These are phyloP conservation scores for Huntiella abstrusa DNA, from an alignment of 2,329 filamentous ascomycete species.

Conservation along the genomic window DNA sequence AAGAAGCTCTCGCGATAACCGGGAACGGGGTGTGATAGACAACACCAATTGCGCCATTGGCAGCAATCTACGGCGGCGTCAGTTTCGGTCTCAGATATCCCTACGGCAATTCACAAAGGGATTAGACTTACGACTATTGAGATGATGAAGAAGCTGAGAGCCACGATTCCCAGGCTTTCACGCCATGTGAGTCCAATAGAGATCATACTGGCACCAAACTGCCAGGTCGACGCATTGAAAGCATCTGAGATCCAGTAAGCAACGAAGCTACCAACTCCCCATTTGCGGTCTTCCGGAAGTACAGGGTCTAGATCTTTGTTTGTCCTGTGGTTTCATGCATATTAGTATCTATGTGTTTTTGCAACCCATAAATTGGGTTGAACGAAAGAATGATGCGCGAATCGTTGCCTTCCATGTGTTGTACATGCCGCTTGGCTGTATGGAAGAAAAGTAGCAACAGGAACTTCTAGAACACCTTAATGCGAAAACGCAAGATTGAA, in stretches of 20 bases:
- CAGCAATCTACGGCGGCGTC: slow-evolving; percentile 17
- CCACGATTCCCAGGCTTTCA: slow-evolving; percentile 12
- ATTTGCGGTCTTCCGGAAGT: slow-evolving; percentile 22
- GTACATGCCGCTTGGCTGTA: background rate
- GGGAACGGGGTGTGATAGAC: slow-evolving; percentile 21
- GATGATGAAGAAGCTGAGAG: slow-evolving; percentile 28
- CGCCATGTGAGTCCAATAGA: slow-evolving; percentile 18
- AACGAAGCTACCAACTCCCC: slow-evolving; percentile 25
- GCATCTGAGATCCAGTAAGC: slow-evolving; percentile 30
- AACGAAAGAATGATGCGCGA: background rate
- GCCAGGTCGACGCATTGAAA: slow-evolving; percentile 18
- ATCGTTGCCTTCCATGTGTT: background rate
- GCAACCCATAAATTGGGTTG: too few species aligned
- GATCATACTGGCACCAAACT: slow-evolving; percentile 16
- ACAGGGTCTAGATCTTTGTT: slow-evolving; percentile 21
- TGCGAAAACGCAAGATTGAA: background rate
- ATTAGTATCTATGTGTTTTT: background rate
- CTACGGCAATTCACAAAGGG: slow-evolving; percentile 20
- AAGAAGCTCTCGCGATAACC: slow-evolving; percentile 20
- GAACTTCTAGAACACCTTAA: background rate
- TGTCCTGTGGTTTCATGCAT: slow-evolving; percentile 16
- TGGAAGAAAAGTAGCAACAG: background rate
- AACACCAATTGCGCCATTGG: slow-evolving; percentile 23
- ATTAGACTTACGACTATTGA: slow-evolving; percentile 23
- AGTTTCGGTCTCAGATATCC: slow-evolving; percentile 18